These are phyloP conservation scores for Zanthoxylum bungeanum DNA, from an alignment of 345 rosid species.

Conservation along the genomic window DNA sequence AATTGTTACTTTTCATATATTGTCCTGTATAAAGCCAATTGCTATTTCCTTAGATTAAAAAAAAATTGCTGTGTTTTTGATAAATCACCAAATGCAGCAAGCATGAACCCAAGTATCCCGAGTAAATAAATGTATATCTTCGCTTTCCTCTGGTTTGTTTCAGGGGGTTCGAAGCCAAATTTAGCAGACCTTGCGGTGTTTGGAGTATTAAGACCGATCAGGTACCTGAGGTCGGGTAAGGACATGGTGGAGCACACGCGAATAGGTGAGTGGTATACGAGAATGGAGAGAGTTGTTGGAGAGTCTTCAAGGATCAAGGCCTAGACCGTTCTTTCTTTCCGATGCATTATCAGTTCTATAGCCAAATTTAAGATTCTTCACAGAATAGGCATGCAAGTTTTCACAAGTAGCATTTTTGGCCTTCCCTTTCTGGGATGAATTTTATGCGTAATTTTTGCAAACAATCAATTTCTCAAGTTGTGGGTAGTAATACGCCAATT, in stretches of 20 bases:
- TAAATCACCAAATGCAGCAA: no score
- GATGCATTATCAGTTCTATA: no score
- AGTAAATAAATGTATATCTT: neutral
- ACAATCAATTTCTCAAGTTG: no score
- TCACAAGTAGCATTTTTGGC: neutral
- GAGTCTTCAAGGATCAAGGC: constrained; percentile 43
- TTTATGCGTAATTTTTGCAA: no score
- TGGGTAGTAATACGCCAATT: no score
- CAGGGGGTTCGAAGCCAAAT: constrained; percentile 65
- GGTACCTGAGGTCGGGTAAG: constrained; percentile 52
- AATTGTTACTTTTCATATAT: no score
- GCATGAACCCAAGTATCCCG: no score
- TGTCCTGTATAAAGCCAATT: no score
- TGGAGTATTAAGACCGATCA: constrained; percentile 67
- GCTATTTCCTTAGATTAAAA: no score
- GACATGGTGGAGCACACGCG: constrained; percentile 74
- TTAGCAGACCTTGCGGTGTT: constrained; percentile 65
- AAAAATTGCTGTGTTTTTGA: no score
- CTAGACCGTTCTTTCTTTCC: neutral
- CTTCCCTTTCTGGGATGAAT: neutral
- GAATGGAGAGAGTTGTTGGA: constrained; percentile 61
- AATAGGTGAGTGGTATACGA: constrained; percentile 63
- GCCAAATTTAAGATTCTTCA: neutral
- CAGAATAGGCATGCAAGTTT: neutral
- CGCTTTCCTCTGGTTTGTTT: neutral